These are phyloP conservation scores for Dendrobium huoshanense DNA, from an alignment of 106 monocot species.

Conservation along the genomic window DNA sequence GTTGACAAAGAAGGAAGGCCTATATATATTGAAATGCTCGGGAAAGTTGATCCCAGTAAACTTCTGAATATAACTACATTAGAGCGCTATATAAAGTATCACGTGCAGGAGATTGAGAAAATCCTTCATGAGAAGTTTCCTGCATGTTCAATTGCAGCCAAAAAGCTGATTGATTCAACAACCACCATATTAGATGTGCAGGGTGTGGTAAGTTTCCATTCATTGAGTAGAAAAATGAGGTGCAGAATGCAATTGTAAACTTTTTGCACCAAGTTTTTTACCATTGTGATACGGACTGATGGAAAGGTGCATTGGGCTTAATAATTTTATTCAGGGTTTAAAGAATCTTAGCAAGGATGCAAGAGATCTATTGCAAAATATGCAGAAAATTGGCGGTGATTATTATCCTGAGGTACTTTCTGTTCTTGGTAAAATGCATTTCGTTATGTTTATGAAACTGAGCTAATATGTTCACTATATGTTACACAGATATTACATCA, in stretches of 20 bases:
- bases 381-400: conserved; percentile 61
- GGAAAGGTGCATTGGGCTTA: neutral
- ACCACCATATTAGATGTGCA: conserved; percentile 68
- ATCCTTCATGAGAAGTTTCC: conserved; percentile 46
- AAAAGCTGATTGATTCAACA: conserved; percentile 40
- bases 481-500: conserved; percentile 53
- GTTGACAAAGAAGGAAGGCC: conserved; percentile 35
- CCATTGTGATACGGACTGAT: too few species aligned
- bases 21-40: conserved; percentile 25
- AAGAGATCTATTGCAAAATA: conserved; percentile 38
- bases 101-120: conserved; percentile 61
- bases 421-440: neutral
- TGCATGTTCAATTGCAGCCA: conserved; percentile 60
- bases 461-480: neutral
- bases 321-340: conserved; percentile 31
- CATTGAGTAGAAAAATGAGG: neutral
- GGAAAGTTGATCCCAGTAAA: conserved; percentile 25
- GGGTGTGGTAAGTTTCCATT: conserved; percentile 37
- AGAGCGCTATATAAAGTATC: conserved; percentile 54
- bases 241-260: neutral
- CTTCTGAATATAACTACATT: conserved; percentile 48
- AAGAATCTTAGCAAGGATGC: conserved; percentile 51
- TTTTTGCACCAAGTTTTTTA: neutral
- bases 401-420: conserved; percentile 54
- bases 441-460: neutral